Evolutionary conservation across 345 rosid species (phyloP).

Genomic region (Sonneratia alba): DNA sequence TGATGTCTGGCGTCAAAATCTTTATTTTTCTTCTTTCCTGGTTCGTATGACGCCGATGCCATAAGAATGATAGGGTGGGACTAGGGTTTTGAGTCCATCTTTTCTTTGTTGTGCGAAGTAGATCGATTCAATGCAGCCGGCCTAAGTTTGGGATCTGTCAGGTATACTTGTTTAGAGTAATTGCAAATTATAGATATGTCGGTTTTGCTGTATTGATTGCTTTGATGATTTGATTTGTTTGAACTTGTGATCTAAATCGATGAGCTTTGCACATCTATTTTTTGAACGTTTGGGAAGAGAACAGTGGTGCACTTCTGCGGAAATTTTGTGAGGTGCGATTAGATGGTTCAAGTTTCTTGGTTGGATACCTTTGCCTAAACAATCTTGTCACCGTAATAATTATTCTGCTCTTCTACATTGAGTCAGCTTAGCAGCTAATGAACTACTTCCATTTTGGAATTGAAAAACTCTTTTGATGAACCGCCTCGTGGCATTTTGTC

Average conservation of each 20-base stretch:
- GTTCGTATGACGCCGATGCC: not conserved
- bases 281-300: not conserved
- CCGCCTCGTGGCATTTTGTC: not conserved
- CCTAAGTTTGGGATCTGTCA: not conserved
- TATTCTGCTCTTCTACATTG: not conserved
- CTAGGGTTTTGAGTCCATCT: not conserved
- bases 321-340: not conserved
- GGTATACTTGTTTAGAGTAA: not conserved
- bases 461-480: not conserved
- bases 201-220: not conserved
- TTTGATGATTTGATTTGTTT: not conserved
- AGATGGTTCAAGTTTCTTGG: not conserved
- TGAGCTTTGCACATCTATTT: not conserved
- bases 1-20: not conserved
- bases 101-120: not conserved
- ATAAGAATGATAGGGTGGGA: not conserved
- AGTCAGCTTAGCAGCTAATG: not conserved
- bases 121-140: not conserved
- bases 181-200: not conserved
- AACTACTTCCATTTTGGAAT: not conserved
- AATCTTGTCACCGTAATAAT: not conserved
- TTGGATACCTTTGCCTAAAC: not conserved
- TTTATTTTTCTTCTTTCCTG: not conserved
- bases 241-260: not conserved
- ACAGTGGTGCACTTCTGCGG: not conserved